Evolutionary conservation across 78 protist species (phyloP).

Genomic region (Dictyostelium intermedium): DNA sequence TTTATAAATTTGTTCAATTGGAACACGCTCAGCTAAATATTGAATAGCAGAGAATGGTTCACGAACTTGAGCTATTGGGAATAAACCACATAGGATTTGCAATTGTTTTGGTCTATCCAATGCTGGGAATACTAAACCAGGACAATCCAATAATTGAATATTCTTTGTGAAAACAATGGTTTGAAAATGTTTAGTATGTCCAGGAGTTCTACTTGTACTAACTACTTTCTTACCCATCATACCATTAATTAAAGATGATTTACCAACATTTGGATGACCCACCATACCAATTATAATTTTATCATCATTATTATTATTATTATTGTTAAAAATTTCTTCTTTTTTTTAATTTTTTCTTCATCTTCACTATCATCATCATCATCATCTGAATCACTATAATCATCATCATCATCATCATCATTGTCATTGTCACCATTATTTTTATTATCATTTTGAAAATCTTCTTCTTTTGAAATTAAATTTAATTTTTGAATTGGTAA

Average conservation of each 20-base stretch:
- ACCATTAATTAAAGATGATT: slow-evolving; percentile 87
- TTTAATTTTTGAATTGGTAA: slow-evolving; percentile 4
- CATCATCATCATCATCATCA: neutral
- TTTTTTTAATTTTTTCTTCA: neutral
- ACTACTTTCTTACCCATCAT: slow-evolving; percentile 89
- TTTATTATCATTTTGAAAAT: neutral
- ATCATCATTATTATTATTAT: neutral
- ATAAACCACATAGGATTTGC: slow-evolving; percentile 90
- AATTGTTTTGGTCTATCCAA: slow-evolving; percentile 81
- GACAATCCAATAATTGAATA: slow-evolving; percentile 90
- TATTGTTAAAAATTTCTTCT: neutral
- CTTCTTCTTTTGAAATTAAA: neutral
- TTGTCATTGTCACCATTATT: slow-evolving; percentile 7
- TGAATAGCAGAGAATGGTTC: slow-evolving; percentile 89
- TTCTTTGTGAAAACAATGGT: slow-evolving; percentile 76
- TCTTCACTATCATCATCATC: neutral
- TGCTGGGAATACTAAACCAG: slow-evolving; percentile 93
- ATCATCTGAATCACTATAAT: neutral
- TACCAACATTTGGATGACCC: slow-evolving; percentile 95
- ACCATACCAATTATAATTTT: slow-evolving; percentile 80
- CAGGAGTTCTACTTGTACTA: slow-evolving; percentile 87
- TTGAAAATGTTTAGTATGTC: slow-evolving; percentile 96
- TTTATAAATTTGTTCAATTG: slow-evolving; percentile 75
- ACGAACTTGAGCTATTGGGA: slow-evolving; percentile 90
- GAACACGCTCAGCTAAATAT: slow-evolving; percentile 83